These are phyloP conservation scores for Flaveria linearis DNA, from an alignment of 129 eudicot genomes.

Conservation along the genomic window DNA sequence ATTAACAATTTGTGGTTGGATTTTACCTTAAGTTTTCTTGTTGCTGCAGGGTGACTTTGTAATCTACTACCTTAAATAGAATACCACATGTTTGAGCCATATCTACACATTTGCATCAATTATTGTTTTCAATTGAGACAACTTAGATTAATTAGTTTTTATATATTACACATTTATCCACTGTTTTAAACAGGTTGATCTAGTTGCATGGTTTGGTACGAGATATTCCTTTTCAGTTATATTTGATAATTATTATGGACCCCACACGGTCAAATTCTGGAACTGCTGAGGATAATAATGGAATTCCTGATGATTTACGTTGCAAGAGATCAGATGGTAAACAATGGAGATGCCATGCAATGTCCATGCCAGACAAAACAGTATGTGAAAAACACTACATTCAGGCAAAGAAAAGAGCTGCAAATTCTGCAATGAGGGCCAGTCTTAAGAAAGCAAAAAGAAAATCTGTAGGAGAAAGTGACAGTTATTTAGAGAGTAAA, in stretches of 20 bases:
- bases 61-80: neutral
- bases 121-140: neutral
- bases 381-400: slow-evolving; percentile 96
- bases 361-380: slow-evolving; percentile 99
- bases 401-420: slow-evolving; percentile 98
- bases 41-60: neutral
- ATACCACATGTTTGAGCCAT: neutral
- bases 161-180: neutral
- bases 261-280: slow-evolving; percentile 51
- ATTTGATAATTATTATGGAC: slow-evolving; percentile 53
- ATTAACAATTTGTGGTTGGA: neutral
- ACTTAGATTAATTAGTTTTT: neutral
- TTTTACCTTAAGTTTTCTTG: slow-evolving; percentile 5
- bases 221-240: slow-evolving; percentile 19
- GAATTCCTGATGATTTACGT: slow-evolving; percentile 94
- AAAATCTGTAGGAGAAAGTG: slow-evolving; percentile 64
- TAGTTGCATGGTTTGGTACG: slow-evolving; percentile 16
- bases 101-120: neutral
- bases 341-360: slow-evolving; percentile 98
- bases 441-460: slow-evolving; percentile 78
- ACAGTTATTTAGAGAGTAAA: slow-evolving; percentile 77
- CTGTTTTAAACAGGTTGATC: slow-evolving; percentile 38
- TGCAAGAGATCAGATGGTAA: slow-evolving; percentile 98
- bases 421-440: slow-evolving; percentile 93
- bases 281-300: slow-evolving; percentile 72